Evolutionary conservation across 106 monocot genomes (phyloP).

Genomic region (Amphibolis antarctica): DNA sequence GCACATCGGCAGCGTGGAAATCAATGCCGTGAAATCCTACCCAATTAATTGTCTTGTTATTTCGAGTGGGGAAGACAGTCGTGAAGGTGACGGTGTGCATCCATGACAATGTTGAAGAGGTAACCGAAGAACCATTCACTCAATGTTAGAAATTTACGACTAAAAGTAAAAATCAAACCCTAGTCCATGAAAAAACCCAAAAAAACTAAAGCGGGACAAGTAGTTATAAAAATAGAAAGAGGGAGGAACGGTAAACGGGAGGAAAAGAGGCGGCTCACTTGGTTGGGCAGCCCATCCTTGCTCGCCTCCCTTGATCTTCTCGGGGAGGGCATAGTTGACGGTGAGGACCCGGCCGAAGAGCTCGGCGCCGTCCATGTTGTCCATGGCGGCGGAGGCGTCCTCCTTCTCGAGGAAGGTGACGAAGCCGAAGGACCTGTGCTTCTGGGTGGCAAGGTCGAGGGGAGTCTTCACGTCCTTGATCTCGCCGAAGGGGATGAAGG

Average conservation of each 20-base stretch:
- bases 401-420: slow-evolving; percentile 95
- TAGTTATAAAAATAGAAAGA: background rate
- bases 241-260: background rate
- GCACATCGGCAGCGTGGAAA: too few relatives aligned
- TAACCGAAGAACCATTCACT: too few relatives aligned
- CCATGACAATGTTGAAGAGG: too few relatives aligned
- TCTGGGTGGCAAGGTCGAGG: slow-evolving; percentile 94
- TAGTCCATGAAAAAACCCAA: too few relatives aligned
- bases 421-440: slow-evolving; percentile 97
- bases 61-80: too few relatives aligned
- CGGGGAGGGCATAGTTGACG: slow-evolving; percentile 84
- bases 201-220: too few relatives aligned
- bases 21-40: too few relatives aligned
- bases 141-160: too few relatives aligned
- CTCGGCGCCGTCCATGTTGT: slow-evolving; percentile 95
- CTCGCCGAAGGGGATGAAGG: slow-evolving; percentile 96
- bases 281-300: slow-evolving; percentile 95
- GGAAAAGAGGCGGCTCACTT: slow-evolving; percentile 12
- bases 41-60: too few relatives aligned
- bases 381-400: slow-evolving; percentile 93
- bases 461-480: slow-evolving; percentile 99
- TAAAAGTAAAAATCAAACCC: too few relatives aligned
- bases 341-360: slow-evolving; percentile 80
- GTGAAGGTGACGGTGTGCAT: too few relatives aligned
- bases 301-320: slow-evolving; percentile 94